Evolutionary conservation across 441 rosid species (phyloP).

Genomic region (Bocquillonia castaneifolia): DNA sequence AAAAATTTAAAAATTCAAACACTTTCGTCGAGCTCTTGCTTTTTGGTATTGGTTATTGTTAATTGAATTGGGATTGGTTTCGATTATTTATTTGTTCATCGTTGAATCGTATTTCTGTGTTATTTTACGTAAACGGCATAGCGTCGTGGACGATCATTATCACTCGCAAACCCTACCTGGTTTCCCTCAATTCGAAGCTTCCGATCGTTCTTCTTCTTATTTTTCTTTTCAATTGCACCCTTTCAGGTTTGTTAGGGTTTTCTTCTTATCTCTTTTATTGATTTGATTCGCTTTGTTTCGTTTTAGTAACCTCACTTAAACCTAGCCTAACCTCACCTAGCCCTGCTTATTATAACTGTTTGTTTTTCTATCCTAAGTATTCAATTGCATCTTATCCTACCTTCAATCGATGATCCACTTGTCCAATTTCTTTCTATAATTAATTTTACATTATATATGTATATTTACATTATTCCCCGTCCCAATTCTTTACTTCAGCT

Average conservation of each 20-base stretch:
- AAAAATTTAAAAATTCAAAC: not conserved
- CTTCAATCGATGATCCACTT: slow-evolving; percentile 1
- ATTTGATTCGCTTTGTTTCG: slow-evolving; percentile 4
- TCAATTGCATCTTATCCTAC: slow-evolving; percentile 2
- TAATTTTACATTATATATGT: not conserved
- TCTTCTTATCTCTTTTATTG: not conserved
- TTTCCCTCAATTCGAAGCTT: slow-evolving; percentile 7
- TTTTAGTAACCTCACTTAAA: no score
- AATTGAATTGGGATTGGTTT: no score
- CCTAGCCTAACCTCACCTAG: slow-evolving; percentile 7
- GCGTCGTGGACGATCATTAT: slow-evolving; percentile 20
- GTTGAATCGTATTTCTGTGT: no score
- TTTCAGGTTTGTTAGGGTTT: slow-evolving; percentile 22
- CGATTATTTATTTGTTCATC: no score
- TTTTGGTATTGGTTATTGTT: no score
- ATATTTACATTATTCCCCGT: not conserved
- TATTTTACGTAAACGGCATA: no score
- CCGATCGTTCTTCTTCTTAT: slow-evolving; percentile 5
- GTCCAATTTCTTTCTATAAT: not conserved
- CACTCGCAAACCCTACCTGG: not conserved
- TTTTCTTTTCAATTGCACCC: slow-evolving; percentile 15
- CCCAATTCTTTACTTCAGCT: not conserved
- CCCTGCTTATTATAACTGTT: slow-evolving; percentile 15
- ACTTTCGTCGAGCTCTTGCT: no score
- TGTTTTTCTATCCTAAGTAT: not conserved